Conservation (phyloP, 208 protist species). For the Phytomonas sp. region DNA sequence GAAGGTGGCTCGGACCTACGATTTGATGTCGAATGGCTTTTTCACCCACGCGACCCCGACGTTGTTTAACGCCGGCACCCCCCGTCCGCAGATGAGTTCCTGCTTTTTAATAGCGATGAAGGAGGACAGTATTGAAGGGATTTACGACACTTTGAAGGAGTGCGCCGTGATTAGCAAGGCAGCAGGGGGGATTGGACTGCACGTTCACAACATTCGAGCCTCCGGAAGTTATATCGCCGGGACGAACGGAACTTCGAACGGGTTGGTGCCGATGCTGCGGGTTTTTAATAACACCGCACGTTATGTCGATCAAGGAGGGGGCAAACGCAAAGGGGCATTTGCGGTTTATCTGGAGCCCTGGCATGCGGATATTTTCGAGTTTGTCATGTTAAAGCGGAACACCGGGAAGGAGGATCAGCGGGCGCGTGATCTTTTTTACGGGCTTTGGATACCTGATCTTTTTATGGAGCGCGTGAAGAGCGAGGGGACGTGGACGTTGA, state of each 20-base stretch:
- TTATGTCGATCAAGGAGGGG: slow-evolving; percentile 97
- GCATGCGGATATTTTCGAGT: slow-evolving; percentile 98
- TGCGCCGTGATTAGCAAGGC: slow-evolving; percentile 97
- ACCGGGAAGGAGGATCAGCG: slow-evolving; percentile 96
- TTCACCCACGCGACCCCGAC: slow-evolving; percentile 98
- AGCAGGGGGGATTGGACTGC: slow-evolving; percentile 97
- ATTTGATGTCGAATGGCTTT: slow-evolving; percentile 88
- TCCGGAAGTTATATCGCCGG: slow-evolving; percentile 96
- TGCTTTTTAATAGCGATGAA: slow-evolving; percentile 98
- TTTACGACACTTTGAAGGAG: slow-evolving; percentile 99
- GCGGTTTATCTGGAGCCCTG: slow-evolving; percentile 99
- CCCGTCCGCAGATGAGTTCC: slow-evolving; percentile 93
- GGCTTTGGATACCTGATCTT: slow-evolving; percentile 97
- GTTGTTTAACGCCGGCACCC: slow-evolving; percentile 98
- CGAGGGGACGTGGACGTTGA: slow-evolving; percentile 94
- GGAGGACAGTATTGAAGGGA: slow-evolving; percentile 98
- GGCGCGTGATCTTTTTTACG: slow-evolving; percentile 98
- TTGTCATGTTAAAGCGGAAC: slow-evolving; percentile 97
- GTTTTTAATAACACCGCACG: slow-evolving; percentile 99
- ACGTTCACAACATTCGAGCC: slow-evolving; percentile 94
- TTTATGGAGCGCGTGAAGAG: slow-evolving; percentile 98
- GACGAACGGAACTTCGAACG: slow-evolving; percentile 96
- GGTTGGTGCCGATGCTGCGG: slow-evolving; percentile 98
- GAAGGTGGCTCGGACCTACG: slow-evolving; percentile 94
- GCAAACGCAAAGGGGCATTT: slow-evolving; percentile 98